These are phyloP conservation scores for Purshia tridentata DNA, from an alignment of 306 rosid genomes.

Conservation along the genomic window DNA sequence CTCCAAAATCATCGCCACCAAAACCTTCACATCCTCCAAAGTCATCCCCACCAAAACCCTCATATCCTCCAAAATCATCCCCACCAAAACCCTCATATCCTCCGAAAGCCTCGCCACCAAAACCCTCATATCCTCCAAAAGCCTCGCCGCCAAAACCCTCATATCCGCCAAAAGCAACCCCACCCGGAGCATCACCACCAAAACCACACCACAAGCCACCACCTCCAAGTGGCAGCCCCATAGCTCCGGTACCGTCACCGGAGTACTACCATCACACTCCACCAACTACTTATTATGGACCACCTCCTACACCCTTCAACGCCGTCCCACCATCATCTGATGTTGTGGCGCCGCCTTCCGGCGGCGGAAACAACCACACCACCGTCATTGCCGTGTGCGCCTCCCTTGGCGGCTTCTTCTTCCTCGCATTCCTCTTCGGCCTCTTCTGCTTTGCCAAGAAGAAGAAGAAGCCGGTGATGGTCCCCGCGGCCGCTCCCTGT, in stretches of 20 bases:
- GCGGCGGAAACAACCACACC: conserved; percentile 36
- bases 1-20: background rate
- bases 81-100: conserved; percentile 16
- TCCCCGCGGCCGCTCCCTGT: conserved; percentile 35
- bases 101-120: conserved; percentile 3
- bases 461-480: conserved; percentile 39
- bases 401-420: conserved; percentile 41
- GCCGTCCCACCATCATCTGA: conserved; percentile 30
- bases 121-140: conserved; percentile 14
- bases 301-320: conserved; percentile 23
- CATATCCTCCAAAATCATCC: background rate
- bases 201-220: too few species aligned
- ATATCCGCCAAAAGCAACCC: conserved; percentile 12
- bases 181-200: background rate
- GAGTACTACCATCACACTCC: conserved; percentile 1
- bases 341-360: conserved; percentile 28
- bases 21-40: background rate
- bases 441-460: conserved; percentile 47
- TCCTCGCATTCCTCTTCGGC: conserved; percentile 50
- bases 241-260: background rate
- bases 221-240: too few species aligned
- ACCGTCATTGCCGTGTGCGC: conserved; percentile 53
- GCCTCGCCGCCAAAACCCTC: conserved; percentile 6
- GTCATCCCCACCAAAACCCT: background rate
- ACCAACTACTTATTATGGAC: background rate